Evolutionary conservation across 768 basidiomycete species (phyloP).

Genomic region (Xerocomellus intermedius): DNA sequence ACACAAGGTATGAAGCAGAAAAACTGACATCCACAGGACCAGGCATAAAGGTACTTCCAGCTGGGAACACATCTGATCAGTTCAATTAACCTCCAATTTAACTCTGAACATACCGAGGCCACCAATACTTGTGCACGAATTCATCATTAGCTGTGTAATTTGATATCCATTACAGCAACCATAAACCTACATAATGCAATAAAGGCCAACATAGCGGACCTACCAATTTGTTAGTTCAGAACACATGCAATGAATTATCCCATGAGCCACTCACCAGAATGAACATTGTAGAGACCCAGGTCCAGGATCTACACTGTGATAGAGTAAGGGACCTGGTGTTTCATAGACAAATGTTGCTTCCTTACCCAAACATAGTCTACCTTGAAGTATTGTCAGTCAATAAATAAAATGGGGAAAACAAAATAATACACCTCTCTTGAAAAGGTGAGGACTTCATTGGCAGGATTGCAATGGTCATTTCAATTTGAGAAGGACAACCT

Average conservation of each 20-base stretch:
- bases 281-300: constrained; percentile 6
- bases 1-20: background rate
- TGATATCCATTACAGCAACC: no score
- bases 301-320: background rate
- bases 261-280: background rate
- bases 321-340: background rate
- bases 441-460: background rate
- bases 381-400: background rate
- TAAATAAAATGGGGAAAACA: no score
- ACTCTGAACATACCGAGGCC: background rate
- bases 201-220: constrained; percentile 6
- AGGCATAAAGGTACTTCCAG: background rate
- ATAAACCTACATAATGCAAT: background rate
- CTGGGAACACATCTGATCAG: background rate
- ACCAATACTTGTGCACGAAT: background rate
- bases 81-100: background rate
- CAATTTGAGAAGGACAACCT: no score
- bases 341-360: background rate
- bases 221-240: background rate
- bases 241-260: background rate
- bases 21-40: background rate
- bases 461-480: background rate
- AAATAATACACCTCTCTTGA: background rate
- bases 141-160: background rate
- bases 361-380: constrained; percentile 14